Base-by-base conservation (phyloP, 2,329 filamentous ascomycete genomes). In the Calonectria pseudoreteaudii region DNA sequence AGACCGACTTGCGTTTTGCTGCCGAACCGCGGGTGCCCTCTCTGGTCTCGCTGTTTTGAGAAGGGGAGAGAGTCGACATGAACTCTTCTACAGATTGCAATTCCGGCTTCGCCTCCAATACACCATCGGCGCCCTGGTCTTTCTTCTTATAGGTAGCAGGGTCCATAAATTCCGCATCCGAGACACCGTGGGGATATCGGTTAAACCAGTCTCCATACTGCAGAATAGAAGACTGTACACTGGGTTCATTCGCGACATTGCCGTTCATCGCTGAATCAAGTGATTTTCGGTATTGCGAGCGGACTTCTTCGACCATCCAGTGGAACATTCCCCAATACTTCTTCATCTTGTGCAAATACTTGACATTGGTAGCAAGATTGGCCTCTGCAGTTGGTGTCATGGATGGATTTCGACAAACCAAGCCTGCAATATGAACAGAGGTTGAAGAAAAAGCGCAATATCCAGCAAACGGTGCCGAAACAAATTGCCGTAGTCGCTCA, bases 201-300 rank as follows among this genome's bases (percentile, higher is more conserved):
- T 97, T 94, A 81, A 98, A 98, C 97, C 97, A 98, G 84, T 98
- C 97, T 66, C 96, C 95, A 80, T 98, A 98, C 81, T 98, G 96
- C 83, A 98, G 96, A 79, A 98, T 94, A 11, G 90, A 89, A 8
- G 90, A 89, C 7, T 90, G 85, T 11, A 86, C 84, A 18, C 88
- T 86, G 53, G 86, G 86, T 68, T 89, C 86, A 71, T 83, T 83
- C 73, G 86, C 82, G 76, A 88, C 84, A n/a, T 88, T 88, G 13
- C 94, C 94, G 77, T 92, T 91, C 68, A 93, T 89, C 36, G 93
- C 92, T n/a, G 93, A 93, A 83, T 98, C 95, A 20, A 95, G 93
- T 78, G 95, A 96, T 62, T 92, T 91, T 66, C 94, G 92, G 82
- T 98, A 99, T 74, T 97, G 92, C 69, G 96, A 94, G 73, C 97